These are phyloP conservation scores for Sporothrix variecibatus DNA, from an alignment of 2,329 filamentous ascomycete species.

Conservation along the genomic window DNA sequence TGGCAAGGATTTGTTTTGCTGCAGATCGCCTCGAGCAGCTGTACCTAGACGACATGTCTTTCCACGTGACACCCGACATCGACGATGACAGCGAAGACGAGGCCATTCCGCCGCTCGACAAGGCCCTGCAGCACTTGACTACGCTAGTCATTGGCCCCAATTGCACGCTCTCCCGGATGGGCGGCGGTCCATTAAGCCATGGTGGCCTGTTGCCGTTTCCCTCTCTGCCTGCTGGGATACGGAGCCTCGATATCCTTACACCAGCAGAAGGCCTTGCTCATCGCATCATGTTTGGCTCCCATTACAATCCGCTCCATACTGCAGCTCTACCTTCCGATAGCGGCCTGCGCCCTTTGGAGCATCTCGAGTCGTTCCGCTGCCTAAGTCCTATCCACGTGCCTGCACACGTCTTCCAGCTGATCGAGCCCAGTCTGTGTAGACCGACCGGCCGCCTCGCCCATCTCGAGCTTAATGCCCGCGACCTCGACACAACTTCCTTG, in stretches of 20 bases:
- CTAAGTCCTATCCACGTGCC: not conserved
- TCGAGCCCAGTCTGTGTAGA: slow-evolving; percentile 16
- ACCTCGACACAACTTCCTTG: not conserved
- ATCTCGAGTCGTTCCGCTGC: slow-evolving; percentile 28
- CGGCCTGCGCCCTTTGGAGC: not conserved
- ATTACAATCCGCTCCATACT: not conserved
- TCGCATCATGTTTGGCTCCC: not conserved
- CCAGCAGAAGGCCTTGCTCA: not conserved
- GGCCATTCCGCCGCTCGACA: not conserved
- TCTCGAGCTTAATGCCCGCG: slow-evolving; percentile 25
- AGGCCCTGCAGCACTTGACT: slow-evolving; percentile 15
- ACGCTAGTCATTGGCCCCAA: slow-evolving; percentile 25
- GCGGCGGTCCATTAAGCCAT: too few relatives aligned
- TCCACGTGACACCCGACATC: not conserved
- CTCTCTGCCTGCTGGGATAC: slow-evolving; percentile 19
- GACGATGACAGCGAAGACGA: not conserved
- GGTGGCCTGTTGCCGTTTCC: slow-evolving; percentile 18
- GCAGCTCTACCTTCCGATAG: not conserved
- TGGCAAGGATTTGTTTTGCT: not conserved
- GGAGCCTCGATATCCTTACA: slow-evolving; percentile 26
- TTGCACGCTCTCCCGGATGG: not conserved
- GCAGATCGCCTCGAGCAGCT: slow-evolving; percentile 28
- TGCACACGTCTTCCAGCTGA: slow-evolving; percentile 11
- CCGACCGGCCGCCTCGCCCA: slow-evolving; percentile 21
- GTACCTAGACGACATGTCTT: slow-evolving; percentile 12